Evolutionary conservation across 805 yeast species (phyloP), one percentile per base, ranked within the genome.

Genomic region (Hanseniaspora pseudoguilliermondii): DNA sequence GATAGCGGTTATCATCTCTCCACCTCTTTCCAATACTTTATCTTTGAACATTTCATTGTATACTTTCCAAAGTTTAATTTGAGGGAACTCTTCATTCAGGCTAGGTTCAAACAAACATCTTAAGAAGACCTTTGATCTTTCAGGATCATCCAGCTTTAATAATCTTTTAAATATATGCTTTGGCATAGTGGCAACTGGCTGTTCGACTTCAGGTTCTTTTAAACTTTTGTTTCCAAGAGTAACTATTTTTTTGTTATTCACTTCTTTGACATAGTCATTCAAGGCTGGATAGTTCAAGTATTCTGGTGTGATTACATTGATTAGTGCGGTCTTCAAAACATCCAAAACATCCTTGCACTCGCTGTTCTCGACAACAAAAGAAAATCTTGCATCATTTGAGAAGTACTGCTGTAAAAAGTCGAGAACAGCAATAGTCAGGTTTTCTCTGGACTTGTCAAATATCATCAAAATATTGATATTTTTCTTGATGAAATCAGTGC

Each of bases 121-220:
- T 75, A 93, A 82, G 97, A 97, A 93, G 34, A 88, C 78, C 5
- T 95, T 86, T 0, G 97, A 96, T 59, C 98, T 76, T 57, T 81
- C 76, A 2, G 97, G 97, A 69, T 93, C 98, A 13, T 81, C 77
- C 55, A 89, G 70, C 32, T 73, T 71, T 48, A 84, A 73, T 39
- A 93, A 75, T 46, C 82, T 78, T n/a, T 74, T 70, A 59, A 80
- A 76, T 39, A 88, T 72, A 3, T 74, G 75, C 2, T 70, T 70
- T 2, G 83, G 75, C 36, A 87, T 70, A 25, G 66, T 70, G 3
- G 95, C 90, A 5, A 89, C 81, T 5, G 74, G 72, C 0, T 75
- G 71, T 2, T 96, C 95, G 0, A 80, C 79, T 9, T 74, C 65
- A 7, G 36, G 35, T 3, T 51, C 42, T 57, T 65, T 61, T 4